A percentile compares a stretch with the other conserved stretches of the same genome.
Evolutionary conservation across 441 rosid species (phyloP).

Genomic region (Eugenia klotzschiana): DNA sequence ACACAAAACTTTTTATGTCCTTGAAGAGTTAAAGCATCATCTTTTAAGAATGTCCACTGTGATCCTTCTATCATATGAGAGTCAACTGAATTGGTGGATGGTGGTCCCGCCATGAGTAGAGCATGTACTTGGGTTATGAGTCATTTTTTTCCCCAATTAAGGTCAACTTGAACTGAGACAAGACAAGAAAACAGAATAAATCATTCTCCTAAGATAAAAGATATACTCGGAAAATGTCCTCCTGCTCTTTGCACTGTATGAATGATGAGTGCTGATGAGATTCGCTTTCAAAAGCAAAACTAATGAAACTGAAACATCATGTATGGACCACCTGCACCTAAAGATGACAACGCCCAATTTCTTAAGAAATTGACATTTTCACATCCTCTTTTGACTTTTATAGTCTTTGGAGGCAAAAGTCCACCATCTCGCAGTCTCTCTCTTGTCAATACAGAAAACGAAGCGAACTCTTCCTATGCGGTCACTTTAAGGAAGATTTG

Average conservation of each 20-base stretch:
- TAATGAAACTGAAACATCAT: slow-evolving; percentile 4
- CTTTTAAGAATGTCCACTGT: neutral
- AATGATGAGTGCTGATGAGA: neutral
- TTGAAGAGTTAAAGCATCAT: neutral
- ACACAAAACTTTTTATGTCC: neutral
- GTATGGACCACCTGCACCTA: neutral
- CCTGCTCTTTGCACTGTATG: neutral
- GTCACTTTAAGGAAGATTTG: neutral
- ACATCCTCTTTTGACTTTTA: neutral
- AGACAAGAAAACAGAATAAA: neutral
- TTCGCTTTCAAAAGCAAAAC: neutral
- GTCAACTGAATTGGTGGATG: neutral
- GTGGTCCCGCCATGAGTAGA: slow-evolving; percentile 25
- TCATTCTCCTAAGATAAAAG: neutral
- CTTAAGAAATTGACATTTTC: slow-evolving; percentile 7
- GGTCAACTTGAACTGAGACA: slow-evolving; percentile 1
- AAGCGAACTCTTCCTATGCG: neutral
- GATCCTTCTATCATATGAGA: neutral
- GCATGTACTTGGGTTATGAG: slow-evolving; percentile 1
- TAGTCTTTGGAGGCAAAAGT: neutral
- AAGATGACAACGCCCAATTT: neutral
- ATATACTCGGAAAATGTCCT: neutral
- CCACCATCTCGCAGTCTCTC: slow-evolving; percentile 2
- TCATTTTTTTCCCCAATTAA: neutral
- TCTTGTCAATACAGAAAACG: neutral